Evolutionary conservation across 352 stramenopile species (phyloP).

Genomic region (Pythium aphanidermatum): DNA sequence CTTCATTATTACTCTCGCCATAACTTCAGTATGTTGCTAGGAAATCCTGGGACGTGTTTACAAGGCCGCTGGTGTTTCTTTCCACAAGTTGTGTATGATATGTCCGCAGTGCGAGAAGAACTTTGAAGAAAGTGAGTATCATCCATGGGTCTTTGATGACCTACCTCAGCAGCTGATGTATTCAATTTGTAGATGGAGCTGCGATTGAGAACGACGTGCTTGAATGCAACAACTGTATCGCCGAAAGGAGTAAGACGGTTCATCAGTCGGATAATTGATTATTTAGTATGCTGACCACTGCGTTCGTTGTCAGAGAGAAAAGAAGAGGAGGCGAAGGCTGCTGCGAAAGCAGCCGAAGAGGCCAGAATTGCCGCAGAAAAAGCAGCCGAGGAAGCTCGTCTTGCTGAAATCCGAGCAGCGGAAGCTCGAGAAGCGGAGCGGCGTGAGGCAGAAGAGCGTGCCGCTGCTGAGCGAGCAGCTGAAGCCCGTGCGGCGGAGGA

Average conservation of each 20-base stretch:
- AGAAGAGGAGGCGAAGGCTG: constrained; percentile 22
- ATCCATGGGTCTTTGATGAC: not conserved
- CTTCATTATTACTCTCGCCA: too few relatives aligned
- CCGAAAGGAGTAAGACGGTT: constrained; percentile 34
- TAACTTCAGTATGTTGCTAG: too few relatives aligned
- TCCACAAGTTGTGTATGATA: constrained; percentile 79
- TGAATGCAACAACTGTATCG: constrained; percentile 47
- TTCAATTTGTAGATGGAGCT: constrained; percentile 22
- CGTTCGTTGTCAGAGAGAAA: constrained; percentile 20
- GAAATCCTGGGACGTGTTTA: constrained; percentile 78
- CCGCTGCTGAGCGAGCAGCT: constrained; percentile 23
- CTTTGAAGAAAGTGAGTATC: constrained; percentile 45
- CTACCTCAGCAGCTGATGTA: too few relatives aligned
- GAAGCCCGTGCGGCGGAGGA: constrained; percentile 21
- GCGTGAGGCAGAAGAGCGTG: constrained; percentile 29
- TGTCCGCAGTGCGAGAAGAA: constrained; percentile 68
- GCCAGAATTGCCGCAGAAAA: constrained; percentile 7
- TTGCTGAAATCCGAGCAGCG: constrained; percentile 24
- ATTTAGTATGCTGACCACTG: too few relatives aligned
- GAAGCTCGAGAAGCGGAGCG: constrained; percentile 20
- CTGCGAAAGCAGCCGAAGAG: constrained; percentile 19
- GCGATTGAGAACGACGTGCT: constrained; percentile 52
- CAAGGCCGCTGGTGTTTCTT: constrained; percentile 46
- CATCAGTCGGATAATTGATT: too few relatives aligned
- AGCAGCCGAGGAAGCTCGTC: constrained; percentile 16